Evolutionary conservation across 495 filamentous ascomycete genomes (phyloP), one percentile per base, ranked within the genome.

Genomic region (Pyronema domesticum): DNA sequence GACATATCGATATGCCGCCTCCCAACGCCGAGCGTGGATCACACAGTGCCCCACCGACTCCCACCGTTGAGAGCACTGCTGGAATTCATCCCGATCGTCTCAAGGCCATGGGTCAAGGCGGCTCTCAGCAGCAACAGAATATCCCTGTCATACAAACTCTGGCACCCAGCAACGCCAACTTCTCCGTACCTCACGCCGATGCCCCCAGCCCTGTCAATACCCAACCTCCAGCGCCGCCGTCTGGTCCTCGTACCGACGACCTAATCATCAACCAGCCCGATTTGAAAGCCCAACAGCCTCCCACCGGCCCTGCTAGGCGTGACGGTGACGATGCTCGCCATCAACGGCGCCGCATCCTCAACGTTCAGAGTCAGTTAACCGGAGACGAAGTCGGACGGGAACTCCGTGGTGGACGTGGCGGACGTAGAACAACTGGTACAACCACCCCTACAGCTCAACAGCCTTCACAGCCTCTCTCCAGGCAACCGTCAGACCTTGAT

Each of bases 21-120:
- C 66, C 44, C 49, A 47, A 7, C 51, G 67, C 7, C 45, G 66
- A 19, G 57, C 5, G 69, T 65, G n/a, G 57, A 56, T 56, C 58
- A 9, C 45, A 48, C 4, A 57, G 53, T 3, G 45, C 57, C 3
- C 57, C 62, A 7, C 49, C 48, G 15, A 64, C 62, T 3, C 62
- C 62, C 0, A 55, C 63, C 11, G 67, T 54, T 39, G 61, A 70
- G 33, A 30, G 1, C 23, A 61, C 61, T 23, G 59, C 66, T 4
- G 73, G 74, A 6, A 70, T 77, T 17, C 74, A 76, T 44, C 74
- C 73, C 7, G 74, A 77, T 55, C 69, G 74, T 36, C 62, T 76
- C 8, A 72, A 58, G 17, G 57, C 51, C 8, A 69, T 53, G 62
- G 58, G 49, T 10, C 61, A 37, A 18, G 56, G 43, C 53, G 66